Base-by-base conservation (phyloP, 768 basidiomycete genomes). In the Clavulina sp. region DNA sequence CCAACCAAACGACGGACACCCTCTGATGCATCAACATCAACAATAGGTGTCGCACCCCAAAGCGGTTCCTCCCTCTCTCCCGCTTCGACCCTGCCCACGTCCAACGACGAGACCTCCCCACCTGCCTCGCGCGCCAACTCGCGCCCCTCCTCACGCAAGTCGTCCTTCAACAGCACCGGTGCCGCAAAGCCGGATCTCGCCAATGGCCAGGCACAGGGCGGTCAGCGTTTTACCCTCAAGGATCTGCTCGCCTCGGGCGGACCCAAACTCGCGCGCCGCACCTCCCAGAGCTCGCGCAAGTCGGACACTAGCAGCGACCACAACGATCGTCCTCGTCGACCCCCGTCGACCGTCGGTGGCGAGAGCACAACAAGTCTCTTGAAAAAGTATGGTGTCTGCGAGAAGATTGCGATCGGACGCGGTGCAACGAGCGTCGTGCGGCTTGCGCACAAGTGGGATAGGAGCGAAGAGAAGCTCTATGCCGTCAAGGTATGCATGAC, bases 381-480 rank as follows among this genome's bases (percentile, higher is more conserved):
- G 34, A 80, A 89, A 66, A 97, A 97, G 73, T 99, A 97, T 62
- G 95, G 93, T 30, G 80, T 95, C 9, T 97, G 92, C 65, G 88
- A 92, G 70, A 88, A 87, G 69, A 78, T 89, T 21, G 92, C 93
- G 9, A 95, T 99, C 57, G 93, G 93, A 34, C 95, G 91, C 65
- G 93, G 93, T 19, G 95, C 93, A n/a, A 99, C 95, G 24, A 88
- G 86, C 46, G 89, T 96, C 51, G 93, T 99, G 41, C 72, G 88
- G 43, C 74, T 99, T 18, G 93, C 92, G 40, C 95, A 99, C 68
- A 99, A 97, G 69, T 97, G 93, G 93, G 95, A 99, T 64, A 73
- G 92, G 54, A 77, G 72, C 21, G 91, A 93, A 65, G 93, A 99
- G 69, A 93, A 92, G 71, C 70, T 97, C 30, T 99, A 96, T 60